Conservation (phyloP, 2,329 filamentous ascomycete genomes). For the Grosmannia serpens region DNA sequence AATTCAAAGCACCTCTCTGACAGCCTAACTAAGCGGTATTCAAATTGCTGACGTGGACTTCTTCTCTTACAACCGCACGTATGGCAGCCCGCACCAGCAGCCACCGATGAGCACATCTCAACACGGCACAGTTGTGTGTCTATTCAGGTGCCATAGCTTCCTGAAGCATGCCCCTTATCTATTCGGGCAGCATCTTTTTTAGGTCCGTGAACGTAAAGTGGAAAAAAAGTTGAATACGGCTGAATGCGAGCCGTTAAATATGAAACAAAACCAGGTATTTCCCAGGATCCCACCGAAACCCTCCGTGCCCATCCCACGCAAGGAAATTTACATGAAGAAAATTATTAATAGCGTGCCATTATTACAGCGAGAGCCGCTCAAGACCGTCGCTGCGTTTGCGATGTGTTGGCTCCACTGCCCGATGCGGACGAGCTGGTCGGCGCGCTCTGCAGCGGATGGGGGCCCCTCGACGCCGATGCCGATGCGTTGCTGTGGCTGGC, state of each 20-base stretch:
- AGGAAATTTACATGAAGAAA: neutral
- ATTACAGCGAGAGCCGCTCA: neutral
- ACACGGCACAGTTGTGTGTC: neutral
- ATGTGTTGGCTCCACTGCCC: neutral
- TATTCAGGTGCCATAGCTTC: neutral
- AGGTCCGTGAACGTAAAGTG: neutral
- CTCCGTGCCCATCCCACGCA: neutral
- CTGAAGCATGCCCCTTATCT: neutral
- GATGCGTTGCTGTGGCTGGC: constrained; percentile 2
- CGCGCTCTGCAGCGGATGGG: neutral
- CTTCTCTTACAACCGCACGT: too few species aligned
- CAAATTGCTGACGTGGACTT: too few species aligned
- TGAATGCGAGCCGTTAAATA: neutral
- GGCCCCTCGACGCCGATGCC: neutral
- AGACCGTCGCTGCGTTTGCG: neutral
- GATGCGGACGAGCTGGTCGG: neutral
- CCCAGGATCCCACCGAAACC: neutral
- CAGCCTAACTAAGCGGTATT: too few species aligned
- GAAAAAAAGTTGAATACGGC: neutral
- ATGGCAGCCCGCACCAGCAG: too few species aligned
- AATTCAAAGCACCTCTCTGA: too few species aligned
- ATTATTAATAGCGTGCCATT: neutral
- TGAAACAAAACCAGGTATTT: neutral
- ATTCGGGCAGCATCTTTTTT: neutral
- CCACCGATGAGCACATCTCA: neutral